Percentiles rank a stretch among this genome's conserved stretches.
Evolutionary conservation across 176 grass and related monocot genomes (phyloP).

Genomic region (Alloteropsis semialata): DNA sequence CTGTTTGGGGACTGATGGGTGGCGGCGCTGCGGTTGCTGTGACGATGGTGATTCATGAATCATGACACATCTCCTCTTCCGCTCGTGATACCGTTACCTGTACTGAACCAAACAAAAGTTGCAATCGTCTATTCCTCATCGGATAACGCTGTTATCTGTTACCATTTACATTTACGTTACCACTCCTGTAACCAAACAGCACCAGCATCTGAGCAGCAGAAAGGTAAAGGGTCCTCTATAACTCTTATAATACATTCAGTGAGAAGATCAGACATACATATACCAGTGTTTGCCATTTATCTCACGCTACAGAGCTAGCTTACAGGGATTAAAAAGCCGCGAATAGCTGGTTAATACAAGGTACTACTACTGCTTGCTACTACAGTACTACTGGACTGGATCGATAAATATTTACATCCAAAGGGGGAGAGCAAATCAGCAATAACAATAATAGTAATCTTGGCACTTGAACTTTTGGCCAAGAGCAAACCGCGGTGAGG

Average conservation of each 20-base stretch:
- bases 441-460: background rate
- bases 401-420: slow-evolving; percentile 57
- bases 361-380: slow-evolving; percentile 2
- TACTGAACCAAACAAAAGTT: too few species aligned
- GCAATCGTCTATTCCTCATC: too few species aligned
- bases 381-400: background rate
- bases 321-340: slow-evolving; percentile 28
- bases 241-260: slow-evolving; percentile 38
- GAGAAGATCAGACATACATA: slow-evolving; percentile 42
- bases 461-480: slow-evolving; percentile 42
- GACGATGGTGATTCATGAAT: too few species aligned
- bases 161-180: too few species aligned
- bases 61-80: too few species aligned
- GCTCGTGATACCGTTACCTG: too few species aligned
- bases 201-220: background rate
- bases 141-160: too few species aligned
- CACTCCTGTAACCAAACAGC: too few species aligned
- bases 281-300: slow-evolving; percentile 24
- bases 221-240: background rate
- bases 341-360: slow-evolving; percentile 52
- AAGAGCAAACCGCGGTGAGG: slow-evolving; percentile 16
- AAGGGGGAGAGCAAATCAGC: background rate
- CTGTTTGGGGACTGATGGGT: too few species aligned
- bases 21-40: too few species aligned
- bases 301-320: slow-evolving; percentile 30